These are phyloP conservation scores for Guadua angustifolia DNA, from an alignment of 176 grass and related monocot genomes.

Conservation along the genomic window DNA sequence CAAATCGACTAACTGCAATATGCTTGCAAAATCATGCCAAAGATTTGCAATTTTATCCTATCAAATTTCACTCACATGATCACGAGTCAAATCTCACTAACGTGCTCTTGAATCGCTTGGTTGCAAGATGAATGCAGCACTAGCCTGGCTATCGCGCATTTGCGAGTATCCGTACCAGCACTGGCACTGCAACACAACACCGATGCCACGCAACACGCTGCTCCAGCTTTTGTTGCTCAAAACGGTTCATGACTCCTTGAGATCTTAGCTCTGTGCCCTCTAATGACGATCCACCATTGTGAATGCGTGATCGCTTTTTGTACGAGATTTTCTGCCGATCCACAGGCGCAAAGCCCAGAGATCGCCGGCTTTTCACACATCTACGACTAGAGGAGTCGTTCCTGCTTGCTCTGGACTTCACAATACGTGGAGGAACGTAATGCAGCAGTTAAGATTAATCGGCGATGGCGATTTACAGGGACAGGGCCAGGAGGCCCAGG, in stretches of 20 bases:
- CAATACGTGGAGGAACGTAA: not conserved
- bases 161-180: not conserved
- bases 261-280: not conserved
- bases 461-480: conserved; percentile 22
- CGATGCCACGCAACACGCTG: not conserved
- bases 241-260: too few species aligned
- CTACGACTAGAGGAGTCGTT: not conserved
- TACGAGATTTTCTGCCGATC: not conserved
- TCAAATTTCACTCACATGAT: too few species aligned
- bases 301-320: not conserved
- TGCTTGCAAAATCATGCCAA: too few species aligned
- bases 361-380: not conserved
- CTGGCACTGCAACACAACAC: not conserved
- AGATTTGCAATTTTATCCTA: too few species aligned
- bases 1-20: too few species aligned
- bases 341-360: not conserved
- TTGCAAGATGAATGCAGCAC: too few species aligned
- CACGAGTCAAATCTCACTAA: too few species aligned
- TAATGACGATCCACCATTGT: not conserved
- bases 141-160: too few species aligned
- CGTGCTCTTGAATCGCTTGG: too few species aligned
- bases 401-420: not conserved
- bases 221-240: not conserved
- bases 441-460: not conserved
- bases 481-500: not conserved